Evolutionary conservation across 306 rosid species (phyloP), one percentile per base, ranked within the genome.

Genomic region (Cucurbita ficifolia): DNA sequence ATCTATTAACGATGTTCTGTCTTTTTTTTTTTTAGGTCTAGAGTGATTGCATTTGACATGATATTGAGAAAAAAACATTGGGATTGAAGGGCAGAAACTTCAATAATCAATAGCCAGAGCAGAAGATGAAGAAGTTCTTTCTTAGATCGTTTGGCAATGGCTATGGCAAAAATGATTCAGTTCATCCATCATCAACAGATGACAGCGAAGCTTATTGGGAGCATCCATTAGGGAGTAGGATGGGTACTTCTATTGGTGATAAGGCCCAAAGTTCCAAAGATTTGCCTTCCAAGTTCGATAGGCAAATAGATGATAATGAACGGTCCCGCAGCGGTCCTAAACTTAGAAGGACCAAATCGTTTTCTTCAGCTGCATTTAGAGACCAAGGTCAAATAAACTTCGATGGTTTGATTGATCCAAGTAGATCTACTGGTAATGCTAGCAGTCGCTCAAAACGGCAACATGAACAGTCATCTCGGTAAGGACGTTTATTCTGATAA

Each of bases 281-380:
- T 53, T 73, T 77, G 76, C 82, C 78, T 74, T 81, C 90, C 51
- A 88, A 83, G 79, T 84, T 96, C 16, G 82, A 81, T 72, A 90
- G 83, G 83, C 83, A 84, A 78, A 81, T 52, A 75, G 56, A 83
- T 29, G 83, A 85, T 76, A 60, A 38, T 62, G 88, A 86, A 80
- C 80, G 84, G 69, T 82, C 88, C 63, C 68, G 76, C 68, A 73
- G 75, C 14, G 79, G 78, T 70, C 90, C 97, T 68, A 80, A 73
- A 53, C 96, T 94, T 76, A 83, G 88, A 82, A 89, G 96, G 85
- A 87, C 97, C 80, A 87, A 90, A 74, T 94, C 99, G n/a, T 54
- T 88, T 73, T 91, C 99, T 35, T 88, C 99, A 40, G 81, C 90
- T 73, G 86, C 96, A 54, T 89, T 82, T 55, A 76, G 60, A 72